Base-by-base conservation (phyloP, 441 rosid genomes). In the Monsonia emarginata region DNA sequence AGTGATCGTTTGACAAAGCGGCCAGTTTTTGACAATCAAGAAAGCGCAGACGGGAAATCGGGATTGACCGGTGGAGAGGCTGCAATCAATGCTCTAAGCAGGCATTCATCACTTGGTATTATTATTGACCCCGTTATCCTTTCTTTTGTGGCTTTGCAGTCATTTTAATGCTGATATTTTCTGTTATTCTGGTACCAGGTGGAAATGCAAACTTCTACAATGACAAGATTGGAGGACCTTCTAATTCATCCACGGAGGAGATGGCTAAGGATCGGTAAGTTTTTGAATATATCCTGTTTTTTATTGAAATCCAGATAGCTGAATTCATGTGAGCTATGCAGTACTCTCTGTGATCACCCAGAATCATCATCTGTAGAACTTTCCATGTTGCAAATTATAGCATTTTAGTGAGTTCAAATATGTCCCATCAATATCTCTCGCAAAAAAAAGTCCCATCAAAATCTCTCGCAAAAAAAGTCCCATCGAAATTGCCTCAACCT, bases 61-160 rank as follows among this genome's bases (percentile, higher is more conserved):
- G 74, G 75, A 50, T 69, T 66, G 36, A 72, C 77, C 61, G 65
- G 79, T 24, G 70, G 73, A 63, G 82, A 72, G 65, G 66, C 68
- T 58, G 71, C 80, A 5, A 61, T 57, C 70, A 74, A 42, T 71
- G 63, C 72, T 4, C 73, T 38, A 68, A 69, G 77, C 62, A 76
- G 81, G 72, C 86, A 82, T 68, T 62, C 81, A 68, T 84, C 88
- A 36, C 77, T 80, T 63, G 74, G 74, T 74, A 74, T 69, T 38
- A 46, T 86, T 31, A 76, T 86, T 87, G 66, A 69, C 50, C 60
- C 52, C 42, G 27, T 67, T 13, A 40, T 42, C 22, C 16, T 67
- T 38, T 14, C 64, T 46, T 68, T 27, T 2, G 40, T 21, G 34
- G 8, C 11, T 1, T 65, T 38, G 7, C 27, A 44, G 28, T 65